Conservation (phyloP, 305 asterid genomes). For the Fraxinus angustifolia region DNA sequence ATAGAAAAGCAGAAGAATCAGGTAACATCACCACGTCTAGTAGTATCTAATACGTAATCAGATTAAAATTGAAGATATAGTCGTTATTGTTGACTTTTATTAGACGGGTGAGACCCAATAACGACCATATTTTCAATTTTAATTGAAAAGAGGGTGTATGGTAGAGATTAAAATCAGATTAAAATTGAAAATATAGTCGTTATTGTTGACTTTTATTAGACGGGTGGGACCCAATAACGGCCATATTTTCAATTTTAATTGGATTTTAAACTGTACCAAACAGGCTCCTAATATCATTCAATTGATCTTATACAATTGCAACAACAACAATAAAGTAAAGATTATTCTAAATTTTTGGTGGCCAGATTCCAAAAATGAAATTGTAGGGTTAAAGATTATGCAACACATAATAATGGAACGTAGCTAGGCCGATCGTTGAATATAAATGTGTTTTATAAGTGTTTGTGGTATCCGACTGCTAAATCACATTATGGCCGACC, state of each 20-base stretch:
- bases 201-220: too few species aligned
- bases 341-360: neutral
- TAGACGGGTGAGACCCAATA: too few species aligned
- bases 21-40: slow-evolving; percentile 13
- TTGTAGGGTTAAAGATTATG: slow-evolving; percentile 20
- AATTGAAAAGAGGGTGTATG: too few species aligned
- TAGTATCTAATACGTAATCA: too few species aligned
- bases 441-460: neutral
- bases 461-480: slow-evolving; percentile 10
- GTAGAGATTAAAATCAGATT: too few species aligned
- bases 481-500: slow-evolving; percentile 22
- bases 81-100: too few species aligned
- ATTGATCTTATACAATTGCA: neutral
- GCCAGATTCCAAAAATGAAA: slow-evolving; percentile 13
- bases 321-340: neutral
- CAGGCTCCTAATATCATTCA: neutral
- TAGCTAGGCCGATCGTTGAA: slow-evolving; percentile 17
- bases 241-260: too few species aligned
- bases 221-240: too few species aligned
- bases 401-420: slow-evolving; percentile 18
- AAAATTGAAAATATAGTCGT: too few species aligned
- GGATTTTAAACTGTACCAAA: too few species aligned
- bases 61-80: too few species aligned
- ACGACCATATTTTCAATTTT: too few species aligned
- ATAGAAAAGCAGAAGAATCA: slow-evolving; percentile 51